Evolutionary conservation across 345 rosid genomes (phyloP).

Genomic region (Arabis hirsuta): DNA sequence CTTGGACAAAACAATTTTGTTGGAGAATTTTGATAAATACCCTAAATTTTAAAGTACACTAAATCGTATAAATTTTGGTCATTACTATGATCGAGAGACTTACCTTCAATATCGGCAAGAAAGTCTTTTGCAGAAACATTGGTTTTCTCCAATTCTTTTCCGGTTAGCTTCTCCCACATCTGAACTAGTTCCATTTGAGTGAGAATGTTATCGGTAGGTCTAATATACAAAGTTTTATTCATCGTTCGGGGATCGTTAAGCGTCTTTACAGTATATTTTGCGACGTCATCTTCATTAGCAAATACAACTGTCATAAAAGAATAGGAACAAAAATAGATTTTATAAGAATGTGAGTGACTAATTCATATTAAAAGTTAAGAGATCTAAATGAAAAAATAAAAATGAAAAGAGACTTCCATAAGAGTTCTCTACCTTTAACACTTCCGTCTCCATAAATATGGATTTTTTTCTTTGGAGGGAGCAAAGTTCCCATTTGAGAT

Average conservation of each 20-base stretch:
- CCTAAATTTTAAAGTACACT: too few species aligned
- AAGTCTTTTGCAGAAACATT: slow-evolving; percentile 53
- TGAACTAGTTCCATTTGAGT: slow-evolving; percentile 59
- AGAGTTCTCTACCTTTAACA: slow-evolving; percentile 57
- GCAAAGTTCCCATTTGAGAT: slow-evolving; percentile 58
- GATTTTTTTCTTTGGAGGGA: slow-evolving; percentile 60
- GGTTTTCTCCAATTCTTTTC: slow-evolving; percentile 53
- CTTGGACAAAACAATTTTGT: too few species aligned
- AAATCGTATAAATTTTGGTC: too few species aligned
- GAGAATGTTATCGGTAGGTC: slow-evolving; percentile 65
- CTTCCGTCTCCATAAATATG: slow-evolving; percentile 69
- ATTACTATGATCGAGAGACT: background rate
- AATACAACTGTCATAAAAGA: slow-evolving; percentile 45
- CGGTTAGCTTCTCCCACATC: slow-evolving; percentile 69
- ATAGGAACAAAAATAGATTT: background rate
- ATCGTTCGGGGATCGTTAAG: slow-evolving; percentile 68
- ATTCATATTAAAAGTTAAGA: background rate
- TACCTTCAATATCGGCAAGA: slow-evolving; percentile 58
- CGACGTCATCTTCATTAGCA: slow-evolving; percentile 69
- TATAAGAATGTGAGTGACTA: background rate
- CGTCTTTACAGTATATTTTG: slow-evolving; percentile 62
- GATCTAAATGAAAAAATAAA: too few species aligned
- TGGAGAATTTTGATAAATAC: too few species aligned
- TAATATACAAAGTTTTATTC: slow-evolving; percentile 67
- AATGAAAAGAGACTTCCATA: background rate